phyloP scores from a whole-genome alignment of 805 yeast genomes.

The Wickerhamiella alocasiicola region DNA sequence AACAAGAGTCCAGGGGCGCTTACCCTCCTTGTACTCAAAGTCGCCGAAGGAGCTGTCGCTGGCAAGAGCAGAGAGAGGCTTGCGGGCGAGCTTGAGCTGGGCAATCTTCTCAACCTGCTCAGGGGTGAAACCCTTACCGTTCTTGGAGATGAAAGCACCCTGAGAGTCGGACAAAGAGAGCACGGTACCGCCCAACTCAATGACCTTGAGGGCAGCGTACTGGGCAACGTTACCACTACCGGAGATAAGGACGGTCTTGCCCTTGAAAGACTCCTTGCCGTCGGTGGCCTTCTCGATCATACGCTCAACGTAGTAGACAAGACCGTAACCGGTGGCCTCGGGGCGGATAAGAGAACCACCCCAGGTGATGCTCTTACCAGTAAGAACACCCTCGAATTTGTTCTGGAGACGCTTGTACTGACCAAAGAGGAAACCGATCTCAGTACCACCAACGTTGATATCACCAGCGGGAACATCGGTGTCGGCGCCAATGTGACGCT shows the following conservation, averaged over 20 bases:
- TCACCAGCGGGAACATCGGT: slow-evolving; percentile 99
- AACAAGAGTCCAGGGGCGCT: slow-evolving; percentile 90
- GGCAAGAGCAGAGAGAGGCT: slow-evolving; percentile 28
- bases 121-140: slow-evolving; percentile 68
- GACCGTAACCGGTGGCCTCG: slow-evolving; percentile 98
- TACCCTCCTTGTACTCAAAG: slow-evolving; percentile 78
- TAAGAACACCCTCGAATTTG: slow-evolving; percentile 91
- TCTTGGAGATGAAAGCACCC: slow-evolving; percentile 59
- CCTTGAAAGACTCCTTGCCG: slow-evolving; percentile 81
- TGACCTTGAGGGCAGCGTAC: slow-evolving; percentile 94
- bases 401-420: slow-evolving; percentile 87
- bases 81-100: slow-evolving; percentile 67
- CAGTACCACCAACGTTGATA: slow-evolving; percentile 96
- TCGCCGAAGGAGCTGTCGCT: slow-evolving; percentile 23
- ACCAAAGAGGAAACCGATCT: slow-evolving; percentile 89
- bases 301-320: slow-evolving; percentile 91
- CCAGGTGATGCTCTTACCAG: slow-evolving; percentile 97
- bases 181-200: slow-evolving; percentile 93
- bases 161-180: slow-evolving; percentile 90
- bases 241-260: slow-evolving; percentile 91
- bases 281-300: slow-evolving; percentile 88
- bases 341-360: slow-evolving; percentile 99
- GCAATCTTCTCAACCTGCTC: slow-evolving; percentile 75
- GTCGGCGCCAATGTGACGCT: slow-evolving; percentile 92
- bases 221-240: slow-evolving; percentile 99